phyloP scores from a whole-genome alignment of 2,329 filamentous ascomycete species.

The Aspergillus sp. region DNA sequence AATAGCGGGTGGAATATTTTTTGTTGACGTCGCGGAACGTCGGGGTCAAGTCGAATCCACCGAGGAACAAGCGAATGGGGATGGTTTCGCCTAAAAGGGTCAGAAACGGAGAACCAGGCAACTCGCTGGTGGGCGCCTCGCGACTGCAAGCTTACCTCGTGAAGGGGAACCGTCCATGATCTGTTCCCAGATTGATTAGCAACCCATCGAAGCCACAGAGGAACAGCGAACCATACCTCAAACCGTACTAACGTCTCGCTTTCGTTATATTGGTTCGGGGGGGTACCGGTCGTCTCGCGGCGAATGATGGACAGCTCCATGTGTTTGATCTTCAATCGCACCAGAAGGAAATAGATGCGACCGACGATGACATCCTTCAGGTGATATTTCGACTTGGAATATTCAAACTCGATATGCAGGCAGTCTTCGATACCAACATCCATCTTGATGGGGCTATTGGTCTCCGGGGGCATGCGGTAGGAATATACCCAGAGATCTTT shows the following conservation, averaged over 20 bases:
- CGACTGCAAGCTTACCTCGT: constrained; percentile 61
- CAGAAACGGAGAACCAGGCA: constrained; percentile 13
- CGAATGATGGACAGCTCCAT: constrained; percentile 99
- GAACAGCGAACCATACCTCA: constrained; percentile 59
- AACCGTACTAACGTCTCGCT: constrained; percentile 97
- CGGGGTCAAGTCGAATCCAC: constrained; percentile 94
- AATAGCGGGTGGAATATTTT: constrained; percentile 98
- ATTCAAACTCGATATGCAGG: constrained; percentile 98
- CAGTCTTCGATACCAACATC: constrained; percentile 99
- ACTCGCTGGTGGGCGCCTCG: not conserved
- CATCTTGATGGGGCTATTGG: constrained; percentile 99
- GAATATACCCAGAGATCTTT: constrained; percentile 99
- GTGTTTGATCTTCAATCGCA: constrained; percentile 98
- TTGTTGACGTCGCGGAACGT: constrained; percentile 99
- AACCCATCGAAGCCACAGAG: not conserved
- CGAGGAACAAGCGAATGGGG: constrained; percentile 92
- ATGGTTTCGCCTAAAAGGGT: constrained; percentile 71
- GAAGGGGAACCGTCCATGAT: constrained; percentile 99
- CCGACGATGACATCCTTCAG: constrained; percentile 99
- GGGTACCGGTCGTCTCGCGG: constrained; percentile 90
- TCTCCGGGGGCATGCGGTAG: constrained; percentile 96
- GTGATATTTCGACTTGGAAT: constrained; percentile 98
- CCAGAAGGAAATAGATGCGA: constrained; percentile 95
- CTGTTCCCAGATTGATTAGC: constrained; percentile 41
- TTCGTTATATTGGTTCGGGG: constrained; percentile 99